A percentile compares a stretch with the other conserved stretches of the same genome.
Evolutionary conservation across 2,329 filamentous ascomycete genomes (phyloP).

Genomic region (Monosporascus sp.): DNA sequence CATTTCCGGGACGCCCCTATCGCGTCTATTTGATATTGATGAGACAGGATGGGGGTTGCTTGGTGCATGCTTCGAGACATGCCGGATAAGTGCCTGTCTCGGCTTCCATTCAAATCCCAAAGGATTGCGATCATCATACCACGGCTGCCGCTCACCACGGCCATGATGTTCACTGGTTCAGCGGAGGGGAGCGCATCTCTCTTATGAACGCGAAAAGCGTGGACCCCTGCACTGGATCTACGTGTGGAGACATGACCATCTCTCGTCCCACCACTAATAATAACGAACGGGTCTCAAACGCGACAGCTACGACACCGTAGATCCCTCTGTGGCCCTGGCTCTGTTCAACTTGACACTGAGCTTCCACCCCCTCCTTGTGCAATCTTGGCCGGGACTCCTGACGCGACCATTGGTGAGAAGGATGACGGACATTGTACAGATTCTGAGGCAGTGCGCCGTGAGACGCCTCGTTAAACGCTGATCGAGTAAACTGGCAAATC

Average conservation of each 20-base stretch:
- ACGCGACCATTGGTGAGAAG: slow-evolving; percentile 25
- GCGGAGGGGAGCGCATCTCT: slow-evolving; percentile 9
- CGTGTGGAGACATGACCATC: slow-evolving; percentile 21
- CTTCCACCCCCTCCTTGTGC: slow-evolving; percentile 7
- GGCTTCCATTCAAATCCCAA: neutral
- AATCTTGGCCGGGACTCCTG: slow-evolving; percentile 12
- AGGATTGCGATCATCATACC: neutral
- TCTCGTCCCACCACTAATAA: slow-evolving; percentile 4
- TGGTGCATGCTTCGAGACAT: no score
- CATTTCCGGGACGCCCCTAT: neutral
- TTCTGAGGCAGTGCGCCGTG: slow-evolving; percentile 10
- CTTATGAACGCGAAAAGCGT: slow-evolving; percentile 23
- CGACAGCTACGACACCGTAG: slow-evolving; percentile 5
- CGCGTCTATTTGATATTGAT: neutral
- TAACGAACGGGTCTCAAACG: neutral
- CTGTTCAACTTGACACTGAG: slow-evolving; percentile 1
- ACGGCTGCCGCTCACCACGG: neutral
- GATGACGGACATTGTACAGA: slow-evolving; percentile 8
- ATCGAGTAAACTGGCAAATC: slow-evolving; percentile 10
- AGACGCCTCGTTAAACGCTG: slow-evolving; percentile 14
- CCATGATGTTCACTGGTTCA: neutral
- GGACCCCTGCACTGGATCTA: slow-evolving; percentile 18
- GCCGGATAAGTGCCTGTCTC: no score
- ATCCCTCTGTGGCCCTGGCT: neutral
- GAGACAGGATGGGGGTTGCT: neutral